Evolutionary conservation across 306 rosid genomes (phyloP), one percentile per base, ranked within the genome.

Genomic region (Hylodesmum podocarpum): DNA sequence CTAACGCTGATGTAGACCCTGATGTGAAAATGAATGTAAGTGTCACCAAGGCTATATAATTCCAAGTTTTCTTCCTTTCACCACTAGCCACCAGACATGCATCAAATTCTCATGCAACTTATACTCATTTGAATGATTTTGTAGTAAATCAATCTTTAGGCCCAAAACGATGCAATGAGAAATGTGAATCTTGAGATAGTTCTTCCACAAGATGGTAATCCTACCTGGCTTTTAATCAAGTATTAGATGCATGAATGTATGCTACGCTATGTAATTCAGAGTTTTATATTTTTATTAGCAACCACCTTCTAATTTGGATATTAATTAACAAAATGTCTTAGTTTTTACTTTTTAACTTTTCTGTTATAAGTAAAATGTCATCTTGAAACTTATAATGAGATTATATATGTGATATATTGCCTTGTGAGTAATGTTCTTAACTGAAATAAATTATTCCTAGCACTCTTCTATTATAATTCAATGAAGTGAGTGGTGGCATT

Each of bases 1-100:
- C 98, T 47, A 84, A 83, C 82, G 86, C 88, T 65, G 69, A 85
- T 75, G 67, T 88, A 37, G 98, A 93, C 83, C 91, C 97, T 84
- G 97, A 91, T 75, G 91, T 89, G 70, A 91, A 79, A 84, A 90
- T 89, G 85, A 93, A 87, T 65, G 97, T 93, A 82, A 88, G 98
- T 78, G 34, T 44, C 5, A 9, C 54, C 65, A 73, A 65, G 33
- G 66, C 21, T 68, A 13, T 74, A 63, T 29, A 1, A 21, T 22
- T 59, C 39, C n/a, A 19, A 59, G 40, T 77, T 72, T 29, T 73
- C 40, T 4, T 29, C 34, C 41, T 51, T 70, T 76, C 61, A 54
- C 18, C 44, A 55, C 37, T n/a, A n/a, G n/a, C n/a, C n/a, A 44
- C 50, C 33, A 51, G 67, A 51, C 13, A 47, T 81, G 44, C 33